Conservation (phyloP, 2,329 filamentous ascomycete species). For the Neospermospora avenae region DNA sequence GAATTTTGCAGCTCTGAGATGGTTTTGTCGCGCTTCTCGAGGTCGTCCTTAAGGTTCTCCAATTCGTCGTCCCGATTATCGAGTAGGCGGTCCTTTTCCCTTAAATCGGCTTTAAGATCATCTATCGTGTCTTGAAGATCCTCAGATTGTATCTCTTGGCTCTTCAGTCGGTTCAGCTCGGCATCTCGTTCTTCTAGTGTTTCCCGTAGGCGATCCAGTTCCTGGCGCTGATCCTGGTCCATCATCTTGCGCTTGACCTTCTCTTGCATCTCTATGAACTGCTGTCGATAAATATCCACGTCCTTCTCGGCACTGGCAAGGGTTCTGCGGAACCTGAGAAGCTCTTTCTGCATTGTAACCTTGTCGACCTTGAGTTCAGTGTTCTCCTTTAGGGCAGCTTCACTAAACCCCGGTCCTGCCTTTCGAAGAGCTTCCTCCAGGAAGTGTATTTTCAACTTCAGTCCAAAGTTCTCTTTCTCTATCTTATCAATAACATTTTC, state of each 20-base stretch:
- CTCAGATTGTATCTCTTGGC: constrained; percentile 56
- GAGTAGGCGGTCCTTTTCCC: constrained; percentile 40
- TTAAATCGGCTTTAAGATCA: constrained; percentile 71
- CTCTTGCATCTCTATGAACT: constrained; percentile 79
- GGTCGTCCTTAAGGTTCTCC: constrained; percentile 58
- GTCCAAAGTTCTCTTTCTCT: constrained; percentile 95
- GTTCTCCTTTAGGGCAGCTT: constrained; percentile 87
- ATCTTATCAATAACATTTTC: constrained; percentile 94
- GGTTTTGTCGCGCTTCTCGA: constrained; percentile 49
- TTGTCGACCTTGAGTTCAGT: constrained; percentile 93
- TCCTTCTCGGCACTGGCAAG: constrained; percentile 80
- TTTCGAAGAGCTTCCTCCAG: constrained; percentile 87
- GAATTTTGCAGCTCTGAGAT: constrained; percentile 56
- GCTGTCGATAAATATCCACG: constrained; percentile 76
- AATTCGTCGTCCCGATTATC: constrained; percentile 58
- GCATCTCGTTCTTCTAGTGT: constrained; percentile 54
- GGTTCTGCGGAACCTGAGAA: constrained; percentile 82
- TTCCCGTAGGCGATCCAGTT: constrained; percentile 56
- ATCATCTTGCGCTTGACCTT: constrained; percentile 73
- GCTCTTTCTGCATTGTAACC: constrained; percentile 82
- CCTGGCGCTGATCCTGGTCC: constrained; percentile 64
- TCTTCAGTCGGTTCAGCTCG: constrained; percentile 49
- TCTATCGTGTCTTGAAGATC: constrained; percentile 70
- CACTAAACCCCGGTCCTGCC: constrained; percentile 83
- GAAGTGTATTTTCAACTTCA: constrained; percentile 97